A percentile compares a stretch with the other conserved stretches of the same genome.
phyloP scores from a whole-genome alignment of 768 basidiomycete genomes.

The Lentinula lateritia region DNA sequence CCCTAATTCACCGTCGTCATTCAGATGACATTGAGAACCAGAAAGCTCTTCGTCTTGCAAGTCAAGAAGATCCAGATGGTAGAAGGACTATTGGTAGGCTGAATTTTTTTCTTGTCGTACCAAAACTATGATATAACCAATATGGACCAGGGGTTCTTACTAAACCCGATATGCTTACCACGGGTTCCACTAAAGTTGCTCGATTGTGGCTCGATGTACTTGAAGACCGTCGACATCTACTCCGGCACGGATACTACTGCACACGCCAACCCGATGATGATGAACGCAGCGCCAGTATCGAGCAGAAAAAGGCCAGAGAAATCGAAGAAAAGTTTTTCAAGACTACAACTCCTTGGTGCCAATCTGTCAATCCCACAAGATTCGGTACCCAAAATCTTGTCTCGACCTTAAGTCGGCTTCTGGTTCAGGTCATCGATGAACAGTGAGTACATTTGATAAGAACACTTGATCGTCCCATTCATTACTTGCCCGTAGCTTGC shows the following conservation, averaged over 20 bases:
- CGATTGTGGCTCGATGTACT: conserved; percentile 37
- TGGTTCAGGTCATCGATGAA: conserved; percentile 29
- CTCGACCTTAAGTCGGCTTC: conserved; percentile 25
- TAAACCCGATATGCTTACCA: conserved; percentile 39
- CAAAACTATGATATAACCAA: neutral
- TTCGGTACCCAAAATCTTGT: conserved; percentile 33
- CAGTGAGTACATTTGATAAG: conserved; percentile 12
- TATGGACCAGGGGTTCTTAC: conserved; percentile 42
- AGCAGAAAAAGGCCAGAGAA: conserved; percentile 25
- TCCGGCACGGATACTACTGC: conserved; percentile 38
- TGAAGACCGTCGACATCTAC: conserved; percentile 30
- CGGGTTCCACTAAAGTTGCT: conserved; percentile 18
- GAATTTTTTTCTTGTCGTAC: neutral
- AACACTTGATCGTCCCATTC: neutral
- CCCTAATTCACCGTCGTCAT: neutral
- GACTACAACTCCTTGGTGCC: conserved; percentile 29
- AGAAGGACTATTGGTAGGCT: conserved; percentile 43
- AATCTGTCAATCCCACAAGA: conserved; percentile 16
- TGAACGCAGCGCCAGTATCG: conserved; percentile 24
- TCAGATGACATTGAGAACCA: conserved; percentile 58
- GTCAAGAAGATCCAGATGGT: conserved; percentile 39
- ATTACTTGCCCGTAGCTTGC: conserved; percentile 7
- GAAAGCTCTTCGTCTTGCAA: conserved; percentile 44
- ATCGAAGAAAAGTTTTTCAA: conserved; percentile 30
- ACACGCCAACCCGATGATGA: conserved; percentile 36